Evolutionary conservation across 2,329 filamentous ascomycete genomes (phyloP).

Genomic region (Pezicula neosporulosa): DNA sequence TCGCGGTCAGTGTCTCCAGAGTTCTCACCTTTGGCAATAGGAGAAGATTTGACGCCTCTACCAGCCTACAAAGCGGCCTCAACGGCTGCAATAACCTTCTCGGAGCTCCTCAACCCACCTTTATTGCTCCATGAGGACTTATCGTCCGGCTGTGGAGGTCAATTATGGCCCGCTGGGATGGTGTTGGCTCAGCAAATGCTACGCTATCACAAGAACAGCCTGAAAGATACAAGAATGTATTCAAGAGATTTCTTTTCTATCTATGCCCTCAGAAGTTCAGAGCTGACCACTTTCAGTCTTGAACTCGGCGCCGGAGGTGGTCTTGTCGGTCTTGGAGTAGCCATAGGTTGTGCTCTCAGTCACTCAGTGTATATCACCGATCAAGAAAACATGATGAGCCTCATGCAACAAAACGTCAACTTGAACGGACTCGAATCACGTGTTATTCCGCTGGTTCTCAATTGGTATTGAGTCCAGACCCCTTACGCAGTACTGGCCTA

Average conservation of each 20-base stretch:
- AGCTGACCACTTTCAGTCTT: slow-evolving; percentile 51
- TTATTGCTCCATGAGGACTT: slow-evolving; percentile 83
- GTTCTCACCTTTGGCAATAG: slow-evolving; percentile 36
- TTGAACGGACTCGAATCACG: slow-evolving; percentile 67
- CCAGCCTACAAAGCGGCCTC: slow-evolving; percentile 54
- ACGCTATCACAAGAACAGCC: slow-evolving; percentile 60
- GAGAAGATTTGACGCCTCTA: slow-evolving; percentile 55
- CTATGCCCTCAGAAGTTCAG: not conserved
- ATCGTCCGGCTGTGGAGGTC: slow-evolving; percentile 83
- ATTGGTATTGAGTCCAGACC: slow-evolving; percentile 59
- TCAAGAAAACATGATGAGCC: slow-evolving; percentile 75
- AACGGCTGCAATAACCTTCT: slow-evolving; percentile 58
- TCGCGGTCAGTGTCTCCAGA: slow-evolving; percentile 26
- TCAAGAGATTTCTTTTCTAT: slow-evolving; percentile 8
- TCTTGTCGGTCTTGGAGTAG: slow-evolving; percentile 68
- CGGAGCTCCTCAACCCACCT: slow-evolving; percentile 66
- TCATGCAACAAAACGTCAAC: slow-evolving; percentile 86
- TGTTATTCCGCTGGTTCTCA: slow-evolving; percentile 68
- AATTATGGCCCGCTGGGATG: slow-evolving; percentile 93
- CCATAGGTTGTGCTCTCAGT: slow-evolving; percentile 50
- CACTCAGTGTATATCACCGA: slow-evolving; percentile 77
- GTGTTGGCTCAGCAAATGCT: slow-evolving; percentile 84
- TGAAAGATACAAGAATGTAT: slow-evolving; percentile 71
- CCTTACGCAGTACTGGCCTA: not conserved
- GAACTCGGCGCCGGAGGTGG: slow-evolving; percentile 92